Evolutionary conservation across 768 basidiomycete genomes (phyloP), one percentile per base, ranked within the genome.

Genomic region (Sarcomyxa edulis): DNA sequence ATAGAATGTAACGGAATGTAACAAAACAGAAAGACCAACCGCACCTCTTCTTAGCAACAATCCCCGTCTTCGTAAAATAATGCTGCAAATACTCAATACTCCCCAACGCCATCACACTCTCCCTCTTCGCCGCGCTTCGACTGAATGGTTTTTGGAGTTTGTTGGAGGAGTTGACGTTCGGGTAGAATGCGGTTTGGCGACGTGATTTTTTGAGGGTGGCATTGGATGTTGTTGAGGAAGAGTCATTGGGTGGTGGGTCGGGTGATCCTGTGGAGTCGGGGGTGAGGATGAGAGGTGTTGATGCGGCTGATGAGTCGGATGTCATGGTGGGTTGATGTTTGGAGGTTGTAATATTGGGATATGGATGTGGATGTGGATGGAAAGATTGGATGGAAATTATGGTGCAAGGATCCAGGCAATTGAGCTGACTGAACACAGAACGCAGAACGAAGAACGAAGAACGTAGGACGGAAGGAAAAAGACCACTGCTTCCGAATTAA

Each of bases 71-170:
- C 6, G 87, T 89, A 52, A 94, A 97, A 56, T 93, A 94, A 52
- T 93, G 84, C 61, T 97, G 94, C 28, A 97, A 74, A 56, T 96
- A 89, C 55, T 95, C 87, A 49, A 97, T 97, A 55, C 89, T 92
- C n/a, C 93, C 93, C 12, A 97, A 64, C 1, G 90, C 80, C 80
- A 94, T 85, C 14, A 97, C 93, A 50, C 87, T 91, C 59, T 91
- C 88, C 29, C 94, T 78, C 62, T 93, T 95, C 4, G 90, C 89
- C 1, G 94, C 94, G 44, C 86, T 90, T 46, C 85, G 69, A 49
- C 85, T 87, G 71, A 93, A 94, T 2, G 89, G 86, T 48, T 91
- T 92, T 59, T 76, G 69, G 0, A 75, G 77, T 54, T 87, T 90
- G 57, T 81, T 84, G 9, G 68, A 54, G 6, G 81, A 66, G 55